phyloP scores from a whole-genome alignment of 768 basidiomycete species.

The Mycena filopes region DNA sequence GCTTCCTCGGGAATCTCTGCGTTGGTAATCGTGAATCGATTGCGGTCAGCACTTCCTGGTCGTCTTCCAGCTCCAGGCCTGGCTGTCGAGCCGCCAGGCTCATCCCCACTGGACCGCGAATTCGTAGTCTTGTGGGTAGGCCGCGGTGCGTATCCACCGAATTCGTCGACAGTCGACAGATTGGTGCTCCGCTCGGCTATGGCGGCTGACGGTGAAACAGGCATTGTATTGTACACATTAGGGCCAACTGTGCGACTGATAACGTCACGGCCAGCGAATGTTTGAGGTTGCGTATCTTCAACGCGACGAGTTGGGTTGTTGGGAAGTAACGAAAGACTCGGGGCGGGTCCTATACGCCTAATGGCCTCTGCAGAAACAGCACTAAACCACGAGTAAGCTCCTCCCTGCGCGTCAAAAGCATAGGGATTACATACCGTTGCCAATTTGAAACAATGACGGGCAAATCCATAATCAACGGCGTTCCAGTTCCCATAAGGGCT shows the following conservation, averaged over 20 bases:
- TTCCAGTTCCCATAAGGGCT: slow-evolving; percentile 77
- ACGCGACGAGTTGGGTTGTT: slow-evolving; percentile 25
- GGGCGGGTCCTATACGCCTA: slow-evolving; percentile 61
- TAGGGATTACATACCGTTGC: slow-evolving; percentile 68
- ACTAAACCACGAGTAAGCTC: slow-evolving; percentile 49
- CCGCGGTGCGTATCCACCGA: slow-evolving; percentile 29
- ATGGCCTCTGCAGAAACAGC: slow-evolving; percentile 79
- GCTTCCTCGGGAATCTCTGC: slow-evolving; percentile 42
- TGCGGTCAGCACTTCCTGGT: slow-evolving; percentile 37
- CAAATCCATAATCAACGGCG: slow-evolving; percentile 74
- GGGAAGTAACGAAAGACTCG: slow-evolving; percentile 56
- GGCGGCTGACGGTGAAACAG: slow-evolving; percentile 15
- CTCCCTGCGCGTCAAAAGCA: background rate
- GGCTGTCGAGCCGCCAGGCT: slow-evolving; percentile 15
- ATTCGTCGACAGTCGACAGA: slow-evolving; percentile 32
- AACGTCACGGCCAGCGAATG: slow-evolving; percentile 32
- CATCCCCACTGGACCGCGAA: slow-evolving; percentile 27
- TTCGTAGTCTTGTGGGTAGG: slow-evolving; percentile 23
- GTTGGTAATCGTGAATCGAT: slow-evolving; percentile 56
- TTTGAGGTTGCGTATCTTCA: slow-evolving; percentile 28
- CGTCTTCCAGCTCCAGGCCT: slow-evolving; percentile 28
- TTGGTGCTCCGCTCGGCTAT: slow-evolving; percentile 8
- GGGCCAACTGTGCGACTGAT: slow-evolving; percentile 22
- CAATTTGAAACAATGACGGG: slow-evolving; percentile 88
- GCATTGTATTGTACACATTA: slow-evolving; percentile 31